phyloP scores from a whole-genome alignment of 768 basidiomycete species.

The Grammothele lineata region DNA sequence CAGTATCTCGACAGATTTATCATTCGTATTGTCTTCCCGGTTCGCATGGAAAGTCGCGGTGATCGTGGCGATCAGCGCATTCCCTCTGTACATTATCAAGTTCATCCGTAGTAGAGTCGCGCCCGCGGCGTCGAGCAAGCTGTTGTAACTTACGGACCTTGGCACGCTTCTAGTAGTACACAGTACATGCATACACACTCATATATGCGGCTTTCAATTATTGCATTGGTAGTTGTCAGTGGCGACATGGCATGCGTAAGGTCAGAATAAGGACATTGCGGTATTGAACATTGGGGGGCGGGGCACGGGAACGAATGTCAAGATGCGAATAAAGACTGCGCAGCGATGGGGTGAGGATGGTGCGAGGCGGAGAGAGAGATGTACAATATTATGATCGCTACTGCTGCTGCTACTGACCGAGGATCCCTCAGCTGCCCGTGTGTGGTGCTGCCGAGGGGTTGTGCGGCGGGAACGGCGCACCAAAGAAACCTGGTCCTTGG shows the following conservation, averaged over 20 bases:
- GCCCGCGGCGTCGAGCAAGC: constrained; percentile 91
- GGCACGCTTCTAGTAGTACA: constrained; percentile 1
- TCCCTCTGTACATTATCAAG: constrained; percentile 91
- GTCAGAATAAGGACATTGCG: constrained; percentile 26
- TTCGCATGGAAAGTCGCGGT: constrained; percentile 95
- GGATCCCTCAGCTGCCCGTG: constrained; percentile 24
- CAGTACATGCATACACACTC: not conserved
- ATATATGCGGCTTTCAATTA: constrained; percentile 15
- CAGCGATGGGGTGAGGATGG: not conserved
- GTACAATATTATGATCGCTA: too few relatives aligned
- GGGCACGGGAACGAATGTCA: constrained; percentile 13
- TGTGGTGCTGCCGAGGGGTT: constrained; percentile 49
- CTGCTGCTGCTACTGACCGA: constrained; percentile 16
- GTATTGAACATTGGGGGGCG: constrained; percentile 15
- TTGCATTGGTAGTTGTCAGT: constrained; percentile 25
- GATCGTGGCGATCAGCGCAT: constrained; percentile 90
- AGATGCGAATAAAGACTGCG: constrained; percentile 8
- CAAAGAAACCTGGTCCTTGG: constrained; percentile 41
- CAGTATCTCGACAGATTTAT: constrained; percentile 67
- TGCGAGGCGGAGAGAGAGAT: too few relatives aligned
- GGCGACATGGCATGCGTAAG: constrained; percentile 15
- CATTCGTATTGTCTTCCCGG: constrained; percentile 82
- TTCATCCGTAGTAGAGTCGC: constrained; percentile 79
- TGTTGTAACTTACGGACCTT: constrained; percentile 50
- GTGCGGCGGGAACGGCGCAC: constrained; percentile 43